Percentiles rank a stretch among this genome's conserved stretches.
These are phyloP conservation scores for Berberis vulgaris DNA, from an alignment of 164 flowering plant species.

Conservation along the genomic window DNA sequence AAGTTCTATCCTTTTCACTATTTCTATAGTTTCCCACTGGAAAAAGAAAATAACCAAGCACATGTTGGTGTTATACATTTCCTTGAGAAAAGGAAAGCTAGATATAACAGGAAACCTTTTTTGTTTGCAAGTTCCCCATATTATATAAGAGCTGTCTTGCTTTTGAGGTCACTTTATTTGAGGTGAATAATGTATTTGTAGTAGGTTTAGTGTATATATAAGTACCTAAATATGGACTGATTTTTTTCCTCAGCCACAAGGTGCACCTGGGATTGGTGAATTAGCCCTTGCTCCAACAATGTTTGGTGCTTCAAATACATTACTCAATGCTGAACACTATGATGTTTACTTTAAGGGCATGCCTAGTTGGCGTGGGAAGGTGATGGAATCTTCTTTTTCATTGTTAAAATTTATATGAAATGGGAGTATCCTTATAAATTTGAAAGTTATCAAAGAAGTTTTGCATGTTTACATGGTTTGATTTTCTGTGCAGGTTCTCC, in stretches of 20 bases:
- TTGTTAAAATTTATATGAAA: not conserved
- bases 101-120: too few relatives aligned
- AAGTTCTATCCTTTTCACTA: too few relatives aligned
- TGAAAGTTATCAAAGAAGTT: not conserved
- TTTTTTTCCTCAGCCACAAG: slow-evolving; percentile 37
- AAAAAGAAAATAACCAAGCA: too few relatives aligned
- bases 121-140: too few relatives aligned
- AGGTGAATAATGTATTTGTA: too few relatives aligned
- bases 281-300: slow-evolving; percentile 77
- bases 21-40: too few relatives aligned
- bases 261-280: slow-evolving; percentile 66
- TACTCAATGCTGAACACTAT: slow-evolving; percentile 80
- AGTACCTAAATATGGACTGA: not conserved
- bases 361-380: slow-evolving; percentile 81
- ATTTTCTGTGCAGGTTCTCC: slow-evolving; percentile 46
- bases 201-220: too few relatives aligned
- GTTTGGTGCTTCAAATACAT: slow-evolving; percentile 75
- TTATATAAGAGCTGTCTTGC: too few relatives aligned
- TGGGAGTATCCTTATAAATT: not conserved
- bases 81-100: too few relatives aligned
- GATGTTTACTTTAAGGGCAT: slow-evolving; percentile 78
- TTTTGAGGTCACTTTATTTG: too few relatives aligned
- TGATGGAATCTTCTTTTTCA: slow-evolving; percentile 10
- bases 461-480: not conserved
- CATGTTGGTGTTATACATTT: too few relatives aligned